Evolutionary conservation across 73 alveolate species (phyloP).

Genomic region (Paramecium sexaurelia): DNA sequence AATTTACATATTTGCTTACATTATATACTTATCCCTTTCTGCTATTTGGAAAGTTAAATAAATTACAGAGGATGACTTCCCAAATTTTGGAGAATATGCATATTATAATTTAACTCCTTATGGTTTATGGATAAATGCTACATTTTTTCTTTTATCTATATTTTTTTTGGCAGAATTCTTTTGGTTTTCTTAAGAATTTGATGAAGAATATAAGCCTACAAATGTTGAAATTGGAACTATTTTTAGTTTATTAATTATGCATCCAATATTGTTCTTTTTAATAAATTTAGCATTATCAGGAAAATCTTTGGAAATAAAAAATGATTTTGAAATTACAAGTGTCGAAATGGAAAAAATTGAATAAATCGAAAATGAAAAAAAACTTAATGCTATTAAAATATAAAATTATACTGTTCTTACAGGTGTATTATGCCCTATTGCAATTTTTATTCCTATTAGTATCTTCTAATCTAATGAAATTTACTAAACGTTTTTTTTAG

Average conservation of each 20-base stretch:
- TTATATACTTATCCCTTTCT: neutral
- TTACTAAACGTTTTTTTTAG: neutral
- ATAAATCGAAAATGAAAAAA: neutral
- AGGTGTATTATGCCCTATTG: neutral
- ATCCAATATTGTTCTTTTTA: constrained; percentile 12
- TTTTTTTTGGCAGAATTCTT: neutral
- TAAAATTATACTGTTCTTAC: neutral
- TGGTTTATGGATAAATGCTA: constrained; percentile 33
- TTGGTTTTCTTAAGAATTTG: neutral
- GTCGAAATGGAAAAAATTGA: neutral
- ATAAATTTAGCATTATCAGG: constrained; percentile 3
- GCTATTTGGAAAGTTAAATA: constrained; percentile 23
- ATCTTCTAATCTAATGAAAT: neutral
- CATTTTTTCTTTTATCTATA: neutral
- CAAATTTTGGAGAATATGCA: constrained; percentile 5
- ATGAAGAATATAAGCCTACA: neutral
- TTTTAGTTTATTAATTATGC: neutral
- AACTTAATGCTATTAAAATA: neutral
- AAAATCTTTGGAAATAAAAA: neutral
- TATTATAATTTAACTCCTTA: neutral
- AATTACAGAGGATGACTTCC: neutral
- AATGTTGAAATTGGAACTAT: constrained; percentile 15
- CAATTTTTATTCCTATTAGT: neutral
- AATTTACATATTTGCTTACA: neutral
- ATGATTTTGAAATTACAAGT: neutral